phyloP scores from a whole-genome alignment of 2,329 filamentous ascomycete genomes.

The Diaporthe citri region DNA sequence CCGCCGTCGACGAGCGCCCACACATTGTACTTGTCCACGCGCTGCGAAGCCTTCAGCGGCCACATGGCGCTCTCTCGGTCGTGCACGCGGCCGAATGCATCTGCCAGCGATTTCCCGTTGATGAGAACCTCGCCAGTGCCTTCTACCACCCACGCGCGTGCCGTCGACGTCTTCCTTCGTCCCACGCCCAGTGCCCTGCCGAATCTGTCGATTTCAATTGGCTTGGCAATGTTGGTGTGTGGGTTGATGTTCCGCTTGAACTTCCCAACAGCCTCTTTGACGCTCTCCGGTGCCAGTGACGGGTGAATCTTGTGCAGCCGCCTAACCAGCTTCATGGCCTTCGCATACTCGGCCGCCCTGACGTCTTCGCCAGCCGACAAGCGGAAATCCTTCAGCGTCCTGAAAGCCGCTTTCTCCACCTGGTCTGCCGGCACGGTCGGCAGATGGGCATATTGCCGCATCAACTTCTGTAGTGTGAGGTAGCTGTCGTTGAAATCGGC shows the following conservation, averaged over 20 bases:
- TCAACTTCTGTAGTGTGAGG: conserved; percentile 78
- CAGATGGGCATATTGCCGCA: conserved; percentile 78
- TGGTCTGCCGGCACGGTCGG: conserved; percentile 76
- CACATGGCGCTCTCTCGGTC: conserved; percentile 95
- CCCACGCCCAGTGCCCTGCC: conserved; percentile 86
- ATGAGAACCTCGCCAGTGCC: conserved; percentile 90
- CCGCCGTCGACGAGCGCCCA: conserved; percentile 89
- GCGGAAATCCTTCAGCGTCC: conserved; percentile 81
- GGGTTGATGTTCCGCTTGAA: conserved; percentile 84
- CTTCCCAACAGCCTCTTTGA: conserved; percentile 71
- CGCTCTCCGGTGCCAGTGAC: conserved; percentile 77
- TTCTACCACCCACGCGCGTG: conserved; percentile 89
- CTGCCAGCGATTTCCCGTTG: conserved; percentile 87
- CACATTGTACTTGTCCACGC: conserved; percentile 96
- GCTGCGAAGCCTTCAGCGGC: conserved; percentile 84
- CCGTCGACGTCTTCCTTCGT: conserved; percentile 87
- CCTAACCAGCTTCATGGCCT: conserved; percentile 81
- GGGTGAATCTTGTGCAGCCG: conserved; percentile 89
- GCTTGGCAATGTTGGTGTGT: conserved; percentile 72
- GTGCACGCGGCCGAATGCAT: conserved; percentile 88
- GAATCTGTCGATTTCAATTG: conserved; percentile 77
- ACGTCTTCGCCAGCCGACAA: conserved; percentile 78
- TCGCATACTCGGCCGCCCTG: conserved; percentile 82
- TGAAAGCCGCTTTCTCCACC: conserved; percentile 83
- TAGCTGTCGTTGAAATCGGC: conserved; percentile 89